Percentiles rank a stretch among this genome's conserved stretches.
Conservation (phyloP, 2,329 filamentous ascomycete species). For the Cladorrhinum sp. region DNA sequence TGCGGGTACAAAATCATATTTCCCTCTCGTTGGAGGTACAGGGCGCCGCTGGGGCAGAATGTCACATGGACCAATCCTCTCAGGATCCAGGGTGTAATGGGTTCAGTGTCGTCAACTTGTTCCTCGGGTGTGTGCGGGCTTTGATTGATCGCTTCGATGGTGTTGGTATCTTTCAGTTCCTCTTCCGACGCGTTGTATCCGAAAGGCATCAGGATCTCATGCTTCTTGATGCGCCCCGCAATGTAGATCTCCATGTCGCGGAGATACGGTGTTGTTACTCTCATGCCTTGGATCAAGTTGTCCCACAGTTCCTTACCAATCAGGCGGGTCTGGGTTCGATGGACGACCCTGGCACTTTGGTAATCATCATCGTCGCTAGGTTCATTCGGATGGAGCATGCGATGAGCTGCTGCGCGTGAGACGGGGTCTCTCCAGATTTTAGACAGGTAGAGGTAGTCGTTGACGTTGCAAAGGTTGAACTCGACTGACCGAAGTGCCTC, state of each 20-base stretch:
- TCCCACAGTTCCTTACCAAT: slow-evolving; percentile 15
- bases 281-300: slow-evolving; percentile 7
- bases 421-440: neutral
- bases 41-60: too few relatives aligned
- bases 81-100: too few relatives aligned
- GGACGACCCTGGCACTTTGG: neutral
- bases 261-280: neutral
- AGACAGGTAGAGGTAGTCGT: slow-evolving; percentile 27
- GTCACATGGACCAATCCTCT: too few relatives aligned
- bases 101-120: too few relatives aligned
- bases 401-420: neutral
- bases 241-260: slow-evolving; percentile 14
- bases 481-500: slow-evolving; percentile 22
- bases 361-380: neutral
- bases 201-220: neutral
- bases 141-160: neutral
- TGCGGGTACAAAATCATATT: too few relatives aligned
- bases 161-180: neutral
- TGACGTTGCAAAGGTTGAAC: slow-evolving; percentile 24
- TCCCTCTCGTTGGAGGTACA: too few relatives aligned
- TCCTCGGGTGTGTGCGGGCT: too few relatives aligned
- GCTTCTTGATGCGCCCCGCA: slow-evolving; percentile 5
- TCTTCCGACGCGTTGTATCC: neutral
- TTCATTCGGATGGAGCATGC: neutral
- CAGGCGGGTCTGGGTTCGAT: neutral